phyloP scores from a whole-genome alignment of 345 rosid genomes.

The Rhizophora mangle region DNA sequence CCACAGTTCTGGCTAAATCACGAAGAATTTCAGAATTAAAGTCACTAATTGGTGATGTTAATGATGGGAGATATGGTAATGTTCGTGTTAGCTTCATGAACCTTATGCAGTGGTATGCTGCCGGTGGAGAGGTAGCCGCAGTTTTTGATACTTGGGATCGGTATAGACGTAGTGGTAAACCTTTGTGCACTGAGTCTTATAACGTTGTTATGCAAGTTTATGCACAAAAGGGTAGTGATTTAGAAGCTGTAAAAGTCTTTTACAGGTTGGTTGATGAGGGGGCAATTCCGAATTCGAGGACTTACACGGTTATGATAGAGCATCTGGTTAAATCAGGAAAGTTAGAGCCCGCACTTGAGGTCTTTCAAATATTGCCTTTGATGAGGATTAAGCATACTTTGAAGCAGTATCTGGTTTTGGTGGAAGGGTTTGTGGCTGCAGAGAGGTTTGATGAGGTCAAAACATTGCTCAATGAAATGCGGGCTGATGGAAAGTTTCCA shows the following conservation, averaged over 20 bases:
- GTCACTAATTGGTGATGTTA: conserved; percentile 44
- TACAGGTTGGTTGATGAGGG: conserved; percentile 59
- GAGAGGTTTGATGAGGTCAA: conserved; percentile 50
- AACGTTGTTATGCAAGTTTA: conserved; percentile 60
- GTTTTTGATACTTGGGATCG: conserved; percentile 57
- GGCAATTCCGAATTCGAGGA: conserved; percentile 77
- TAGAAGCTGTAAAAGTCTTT: conserved; percentile 53
- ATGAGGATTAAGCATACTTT: conserved; percentile 77
- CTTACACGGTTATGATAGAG: conserved; percentile 70
- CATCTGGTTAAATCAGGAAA: conserved; percentile 56
- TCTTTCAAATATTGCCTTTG: conserved; percentile 58
- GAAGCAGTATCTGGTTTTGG: conserved; percentile 57
- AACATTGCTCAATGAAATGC: conserved; percentile 62
- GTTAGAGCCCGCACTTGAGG: conserved; percentile 59
- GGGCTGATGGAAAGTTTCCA: conserved; percentile 61
- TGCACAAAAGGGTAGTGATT: conserved; percentile 37
- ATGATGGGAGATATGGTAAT: conserved; percentile 42
- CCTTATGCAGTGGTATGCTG: conserved; percentile 61
- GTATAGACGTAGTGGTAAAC: conserved; percentile 42
- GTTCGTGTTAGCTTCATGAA: conserved; percentile 63
- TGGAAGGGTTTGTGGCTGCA: conserved; percentile 48
- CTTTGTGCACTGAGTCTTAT: conserved; percentile 59
- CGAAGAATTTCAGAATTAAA: conserved; percentile 44
- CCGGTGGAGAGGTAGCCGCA: conserved; percentile 50
- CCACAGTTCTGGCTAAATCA: conserved; percentile 68